Evolutionary conservation across 2,329 filamentous ascomycete genomes (phyloP), one percentile per base, ranked within the genome.

Genomic region (Phialophora expanda): DNA sequence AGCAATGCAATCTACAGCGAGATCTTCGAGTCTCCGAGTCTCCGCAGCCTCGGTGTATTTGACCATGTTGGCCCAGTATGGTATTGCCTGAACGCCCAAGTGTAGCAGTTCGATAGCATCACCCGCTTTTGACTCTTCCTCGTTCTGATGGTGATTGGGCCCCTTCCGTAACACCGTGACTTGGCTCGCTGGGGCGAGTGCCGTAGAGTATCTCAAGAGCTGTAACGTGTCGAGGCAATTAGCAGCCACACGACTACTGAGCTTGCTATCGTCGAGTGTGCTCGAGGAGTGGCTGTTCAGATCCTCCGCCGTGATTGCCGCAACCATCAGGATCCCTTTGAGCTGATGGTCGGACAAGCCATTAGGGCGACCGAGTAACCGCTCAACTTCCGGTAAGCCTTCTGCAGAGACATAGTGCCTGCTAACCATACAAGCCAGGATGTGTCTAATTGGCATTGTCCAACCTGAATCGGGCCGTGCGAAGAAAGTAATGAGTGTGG

Each of bases 401-500:
- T 76, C 72, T 62, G 79, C 76, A 0, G 75, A 66, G 14, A 81
- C 62, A 61, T 78, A 76, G 26, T 75, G 75, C 28, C 77, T 76
- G 64, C 76, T 74, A 8, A 76, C 75, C 8, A 81, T 71, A 58
- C 77, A 79, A 14, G 75, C 76, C 32, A 73, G 28, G 11, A 74
- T 41, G 51, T 74, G 71, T 50, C 72, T 62, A 9, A 74, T 53
- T 30, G 73, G 73, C 32, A 64, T 64, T 17, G 62, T 76, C 79
- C 79, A 82, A 12, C 75, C 74, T 44, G 76, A 73, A 57, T 74
- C 73, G 4, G 75, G 73, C 41, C 79, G 78, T 28, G 78, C 74
- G 66, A 82, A 82, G 56, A 82, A 77, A 3, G 80, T 76, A 30
- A 78, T 76, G 44, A 83, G 70, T 54, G 78, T 79, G 17, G 79